Evolutionary conservation across 2,329 filamentous ascomycete genomes (phyloP).

Genomic region (Hortaea werneckii): DNA sequence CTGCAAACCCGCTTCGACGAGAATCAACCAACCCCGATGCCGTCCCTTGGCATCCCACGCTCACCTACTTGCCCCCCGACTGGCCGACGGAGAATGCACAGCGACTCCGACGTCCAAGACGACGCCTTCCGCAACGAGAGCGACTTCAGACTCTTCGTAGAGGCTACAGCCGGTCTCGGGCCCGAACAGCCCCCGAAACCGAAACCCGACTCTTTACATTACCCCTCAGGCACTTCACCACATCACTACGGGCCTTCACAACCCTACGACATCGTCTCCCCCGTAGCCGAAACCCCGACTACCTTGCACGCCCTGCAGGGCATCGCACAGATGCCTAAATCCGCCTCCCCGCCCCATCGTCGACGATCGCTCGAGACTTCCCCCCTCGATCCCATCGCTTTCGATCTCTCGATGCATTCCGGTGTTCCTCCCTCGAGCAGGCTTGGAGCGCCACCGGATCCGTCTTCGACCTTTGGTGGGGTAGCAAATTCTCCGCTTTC

Average conservation of each 20-base stretch:
- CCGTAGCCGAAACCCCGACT: slow-evolving; percentile 16
- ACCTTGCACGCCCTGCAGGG: slow-evolving; percentile 17
- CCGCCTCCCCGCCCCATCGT: slow-evolving; percentile 1
- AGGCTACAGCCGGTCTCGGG: slow-evolving; percentile 23
- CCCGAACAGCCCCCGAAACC: slow-evolving; percentile 12
- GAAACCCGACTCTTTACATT: neutral
- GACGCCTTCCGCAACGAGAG: slow-evolving; percentile 19
- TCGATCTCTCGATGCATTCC: slow-evolving; percentile 15
- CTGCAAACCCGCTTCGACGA: slow-evolving; percentile 3
- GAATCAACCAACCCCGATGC: slow-evolving; percentile 4
- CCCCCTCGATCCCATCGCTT: slow-evolving; percentile 1
- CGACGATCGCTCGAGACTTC: neutral
- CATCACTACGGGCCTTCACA: neutral
- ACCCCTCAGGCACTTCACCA: neutral
- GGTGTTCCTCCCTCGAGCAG: slow-evolving; percentile 1
- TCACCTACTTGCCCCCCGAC: slow-evolving; percentile 13
- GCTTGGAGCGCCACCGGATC: neutral
- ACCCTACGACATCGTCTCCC: slow-evolving; percentile 10
- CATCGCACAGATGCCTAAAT: slow-evolving; percentile 16
- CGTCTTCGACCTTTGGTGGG: neutral
- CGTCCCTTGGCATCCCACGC: slow-evolving; percentile 3
- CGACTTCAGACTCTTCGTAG: slow-evolving; percentile 23
- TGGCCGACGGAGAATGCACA: slow-evolving; percentile 7
- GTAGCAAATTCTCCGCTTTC: slow-evolving; percentile 6
- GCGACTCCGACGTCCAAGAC: slow-evolving; percentile 8